Evolutionary conservation across 352 stramenopile genomes (phyloP), one percentile per base, ranked within the genome.

Genomic region (Globisporangium cederbergense): DNA sequence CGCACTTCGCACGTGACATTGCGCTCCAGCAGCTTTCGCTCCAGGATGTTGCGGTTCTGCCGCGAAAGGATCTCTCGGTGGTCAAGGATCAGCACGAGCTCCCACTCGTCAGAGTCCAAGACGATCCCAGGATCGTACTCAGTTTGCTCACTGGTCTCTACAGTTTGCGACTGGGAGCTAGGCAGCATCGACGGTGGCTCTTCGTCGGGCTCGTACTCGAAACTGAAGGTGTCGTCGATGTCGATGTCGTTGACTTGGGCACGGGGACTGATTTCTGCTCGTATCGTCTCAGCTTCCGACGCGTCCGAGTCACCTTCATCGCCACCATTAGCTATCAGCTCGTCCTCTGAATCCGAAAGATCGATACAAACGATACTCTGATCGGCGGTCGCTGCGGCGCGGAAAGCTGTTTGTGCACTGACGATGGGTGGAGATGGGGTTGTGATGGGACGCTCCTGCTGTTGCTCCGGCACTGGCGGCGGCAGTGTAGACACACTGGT

Each of bases 1-100:
- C 87, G 78, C 49, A 95, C 85, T 68, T 95, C 85, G n/a, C 87
- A 95, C 6, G 82, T 90, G 2, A 95, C 83, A 40, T 84, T 81
- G 13, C 60, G 64, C 52, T 95, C 87, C 7, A 91, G 68, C n/a
- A 95, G 64, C 34, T 93, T 95, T 28, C 84, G 78, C 50, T 95
- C 87, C 9, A 95, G 58, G 47, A 93, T 87, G 38, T 75, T 74
- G 25, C 80, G 81, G 54, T 93, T 93, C 20, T 79, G 75, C 4
- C 83, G 71, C 47, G 87, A 90, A 8, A 93, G 66, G 22, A 93
- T 74, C 64, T 95, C 87, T 13, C 87, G 84, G 64, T 95, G 87
- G 63, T 95, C 87, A n/a, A 95, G 63, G 1, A 93, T 49, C 38
- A 93, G 54, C n/a, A 93, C 78, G 32, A 95, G 60, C 55, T 93